Evolutionary conservation across 768 basidiomycete species (phyloP).

Genomic region (Amanita polypyramis): DNA sequence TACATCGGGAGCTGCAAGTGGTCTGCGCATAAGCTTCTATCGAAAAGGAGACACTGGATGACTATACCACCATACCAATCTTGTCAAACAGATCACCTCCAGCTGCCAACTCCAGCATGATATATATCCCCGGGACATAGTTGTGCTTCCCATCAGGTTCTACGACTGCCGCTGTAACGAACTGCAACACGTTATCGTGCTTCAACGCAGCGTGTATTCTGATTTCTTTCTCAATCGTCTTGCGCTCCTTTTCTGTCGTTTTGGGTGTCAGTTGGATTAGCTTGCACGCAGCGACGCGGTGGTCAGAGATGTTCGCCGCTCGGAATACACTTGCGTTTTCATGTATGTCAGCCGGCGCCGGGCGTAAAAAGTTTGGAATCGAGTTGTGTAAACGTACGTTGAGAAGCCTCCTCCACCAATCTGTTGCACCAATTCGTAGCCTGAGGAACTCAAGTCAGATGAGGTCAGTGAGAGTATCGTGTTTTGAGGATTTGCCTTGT

Average conservation of each 20-base stretch:
- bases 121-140: conserved; percentile 80
- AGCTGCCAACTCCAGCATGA: conserved; percentile 84
- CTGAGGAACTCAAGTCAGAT: conserved; percentile 21
- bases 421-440: conserved; percentile 60
- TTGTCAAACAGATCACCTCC: conserved; percentile 98
- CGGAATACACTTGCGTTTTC: conserved; percentile 62
- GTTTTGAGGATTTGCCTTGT: neutral
- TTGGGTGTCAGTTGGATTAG: conserved; percentile 53
- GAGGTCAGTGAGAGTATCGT: neutral
- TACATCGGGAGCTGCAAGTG: conserved; percentile 67
- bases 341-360: neutral
- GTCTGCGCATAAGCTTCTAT: neutral
- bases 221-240: conserved; percentile 86
- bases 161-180: conserved; percentile 68
- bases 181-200: conserved; percentile 73
- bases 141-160: conserved; percentile 45
- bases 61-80: conserved; percentile 55
- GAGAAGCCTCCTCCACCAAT: conserved; percentile 88
- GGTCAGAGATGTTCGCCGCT: conserved; percentile 58
- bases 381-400: conserved; percentile 48
- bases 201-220: conserved; percentile 76
- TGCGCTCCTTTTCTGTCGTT: conserved; percentile 61
- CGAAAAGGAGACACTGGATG: neutral
- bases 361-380: neutral
- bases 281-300: conserved; percentile 82